These are phyloP conservation scores for Boletus smithii DNA, from an alignment of 1,284 basidiomycete species.

Conservation along the genomic window DNA sequence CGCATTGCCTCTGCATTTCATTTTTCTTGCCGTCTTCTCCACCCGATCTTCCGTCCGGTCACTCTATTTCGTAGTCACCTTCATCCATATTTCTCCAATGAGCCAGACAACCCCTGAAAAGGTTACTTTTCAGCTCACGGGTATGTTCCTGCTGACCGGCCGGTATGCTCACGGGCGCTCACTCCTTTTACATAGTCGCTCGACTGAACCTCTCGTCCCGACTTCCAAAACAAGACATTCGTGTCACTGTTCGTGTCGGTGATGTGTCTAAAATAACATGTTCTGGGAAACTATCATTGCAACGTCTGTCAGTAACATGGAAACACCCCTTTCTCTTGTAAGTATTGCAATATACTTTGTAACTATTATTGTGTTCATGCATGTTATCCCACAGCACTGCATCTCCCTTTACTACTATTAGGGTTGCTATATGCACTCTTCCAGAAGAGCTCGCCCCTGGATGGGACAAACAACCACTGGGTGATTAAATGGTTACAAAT, in stretches of 20 bases:
- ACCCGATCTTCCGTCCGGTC: too few relatives aligned
- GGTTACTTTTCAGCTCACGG: neutral
- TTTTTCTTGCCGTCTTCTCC: too few relatives aligned
- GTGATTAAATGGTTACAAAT: neutral
- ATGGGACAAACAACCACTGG: too few relatives aligned
- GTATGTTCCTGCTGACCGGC: neutral
- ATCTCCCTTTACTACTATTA: too few relatives aligned
- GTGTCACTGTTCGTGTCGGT: neutral
- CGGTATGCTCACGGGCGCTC: too few relatives aligned
- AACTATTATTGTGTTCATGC: neutral
- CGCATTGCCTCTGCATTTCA: too few relatives aligned
- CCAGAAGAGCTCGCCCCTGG: too few relatives aligned
- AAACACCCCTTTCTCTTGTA: neutral
- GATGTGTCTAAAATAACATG: neutral
- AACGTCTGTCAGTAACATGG: neutral
- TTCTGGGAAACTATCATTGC: neutral
- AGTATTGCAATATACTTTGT: neutral
- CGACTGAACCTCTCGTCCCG: neutral
- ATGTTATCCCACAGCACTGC: neutral
- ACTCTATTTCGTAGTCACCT: too few relatives aligned
- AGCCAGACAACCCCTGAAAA: neutral
- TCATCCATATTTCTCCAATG: neutral
- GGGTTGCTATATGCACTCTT: too few relatives aligned
- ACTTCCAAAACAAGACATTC: neutral
- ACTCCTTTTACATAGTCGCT: neutral